Evolutionary conservation across 305 asterid species (phyloP).

Genomic region (Solanum hybrid): DNA sequence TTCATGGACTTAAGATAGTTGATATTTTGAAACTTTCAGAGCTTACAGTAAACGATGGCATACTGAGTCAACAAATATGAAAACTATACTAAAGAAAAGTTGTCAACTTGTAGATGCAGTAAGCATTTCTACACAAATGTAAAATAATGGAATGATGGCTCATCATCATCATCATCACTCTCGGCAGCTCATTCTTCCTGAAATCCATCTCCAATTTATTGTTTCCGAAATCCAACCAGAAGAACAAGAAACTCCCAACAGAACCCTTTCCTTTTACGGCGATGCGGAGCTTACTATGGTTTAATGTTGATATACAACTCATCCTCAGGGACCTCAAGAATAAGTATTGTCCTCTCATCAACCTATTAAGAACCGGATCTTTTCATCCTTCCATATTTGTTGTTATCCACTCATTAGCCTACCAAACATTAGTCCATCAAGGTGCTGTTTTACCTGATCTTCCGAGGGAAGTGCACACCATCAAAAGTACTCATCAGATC

Average conservation of each 20-base stretch:
- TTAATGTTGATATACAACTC: background rate
- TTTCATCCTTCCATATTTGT: slow-evolving; percentile 6
- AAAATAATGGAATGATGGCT: background rate
- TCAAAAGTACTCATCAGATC: slow-evolving; percentile 5
- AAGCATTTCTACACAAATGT: background rate
- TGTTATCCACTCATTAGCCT: slow-evolving; percentile 39
- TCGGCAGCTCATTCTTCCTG: background rate
- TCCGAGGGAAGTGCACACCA: background rate
- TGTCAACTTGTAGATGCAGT: background rate
- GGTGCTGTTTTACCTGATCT: slow-evolving; percentile 19
- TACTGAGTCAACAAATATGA: background rate
- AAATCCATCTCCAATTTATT: background rate
- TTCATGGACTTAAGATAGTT: background rate
- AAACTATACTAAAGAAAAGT: background rate
- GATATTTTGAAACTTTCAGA: background rate
- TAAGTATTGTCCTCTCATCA: slow-evolving; percentile 41
- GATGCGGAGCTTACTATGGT: slow-evolving; percentile 12
- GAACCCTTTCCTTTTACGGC: slow-evolving; percentile 9
- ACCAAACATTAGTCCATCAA: background rate
- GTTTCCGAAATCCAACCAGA: background rate
- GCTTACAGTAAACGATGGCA: background rate
- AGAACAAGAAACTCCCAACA: background rate
- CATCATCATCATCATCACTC: background rate
- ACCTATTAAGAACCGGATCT: slow-evolving; percentile 23
- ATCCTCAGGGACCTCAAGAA: slow-evolving; percentile 23